Base-by-base conservation (phyloP, 768 basidiomycete genomes). In the Rhodocollybia butyracea region DNA sequence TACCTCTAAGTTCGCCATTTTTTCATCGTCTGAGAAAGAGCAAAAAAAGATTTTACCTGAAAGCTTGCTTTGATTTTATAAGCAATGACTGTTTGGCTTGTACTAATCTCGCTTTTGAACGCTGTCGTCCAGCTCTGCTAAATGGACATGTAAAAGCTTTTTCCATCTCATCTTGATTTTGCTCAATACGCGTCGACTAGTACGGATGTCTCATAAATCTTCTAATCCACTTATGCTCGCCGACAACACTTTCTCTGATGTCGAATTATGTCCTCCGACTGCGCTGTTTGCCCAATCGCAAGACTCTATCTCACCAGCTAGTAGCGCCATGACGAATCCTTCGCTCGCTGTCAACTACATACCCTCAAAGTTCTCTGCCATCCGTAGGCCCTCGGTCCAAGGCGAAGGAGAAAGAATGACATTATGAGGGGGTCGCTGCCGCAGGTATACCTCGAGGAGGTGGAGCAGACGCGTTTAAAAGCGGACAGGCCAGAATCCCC, bases 281-380 rank as follows among this genome's bases (percentile, higher is more conserved):
- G 34, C 24, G 15, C 34, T 22, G 15, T 50, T 50, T 24, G 22
- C 34, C 3, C 32, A 2, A 2, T 22, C 31, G 12, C 22, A n/a
- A n/a, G n/a, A 29, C 26, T 27, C 19, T 13, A 8, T 12, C 34
- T 50, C 48, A 15, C 17, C 12, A 43, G 22, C 15, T 3, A 29
- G 26, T 45, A 45, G 32, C 22, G 26, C 31, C 48, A 5, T 19
- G 15, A 5, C 39, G n/a, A 62, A 55, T 40, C 51, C 71, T 17
- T 72, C 72, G 8, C 80, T 89, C 57, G 79, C 77, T 52, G 77
- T 87, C 63, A 88, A 90, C 69, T 93, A 89, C 65, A 75, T 91
- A 21, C 90, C 90, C 11, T 71, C 76, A 54, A 93, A 93, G 70
- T 89, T 91, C 70, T 84, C 87, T 13, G 69, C 69, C 52, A 66